Conservation (phyloP, 202 grass and related monocot genomes). For the Setaria viridis region DNA sequence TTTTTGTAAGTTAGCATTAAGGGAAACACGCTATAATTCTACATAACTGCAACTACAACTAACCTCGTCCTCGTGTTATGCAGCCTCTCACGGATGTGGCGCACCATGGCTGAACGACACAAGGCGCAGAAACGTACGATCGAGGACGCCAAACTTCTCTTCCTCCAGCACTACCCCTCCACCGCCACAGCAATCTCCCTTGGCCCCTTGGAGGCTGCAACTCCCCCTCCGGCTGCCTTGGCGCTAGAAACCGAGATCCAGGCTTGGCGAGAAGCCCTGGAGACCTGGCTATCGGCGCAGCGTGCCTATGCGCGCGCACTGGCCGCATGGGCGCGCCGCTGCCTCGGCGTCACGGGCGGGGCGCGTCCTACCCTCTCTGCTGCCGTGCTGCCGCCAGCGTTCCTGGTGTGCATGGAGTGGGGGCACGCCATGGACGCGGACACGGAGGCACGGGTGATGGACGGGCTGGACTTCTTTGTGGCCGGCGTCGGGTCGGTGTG, state of each 20-base stretch:
- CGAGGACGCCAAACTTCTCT: conserved; percentile 83
- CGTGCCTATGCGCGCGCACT: conserved; percentile 73
- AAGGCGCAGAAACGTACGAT: conserved; percentile 77
- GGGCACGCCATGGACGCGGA: conserved; percentile 58
- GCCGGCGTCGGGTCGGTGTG: conserved; percentile 86
- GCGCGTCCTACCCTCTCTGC: background rate
- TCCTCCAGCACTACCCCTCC: conserved; percentile 44
- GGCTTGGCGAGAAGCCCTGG: conserved; percentile 71
- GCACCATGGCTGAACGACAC: conserved; percentile 82
- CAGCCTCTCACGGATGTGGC: conserved; percentile 93
- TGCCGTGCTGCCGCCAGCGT: conserved; percentile 47
- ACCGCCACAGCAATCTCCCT: conserved; percentile 43
- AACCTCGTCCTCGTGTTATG: background rate
- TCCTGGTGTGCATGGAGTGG: conserved; percentile 73
- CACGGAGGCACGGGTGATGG: conserved; percentile 79
- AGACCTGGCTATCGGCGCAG: conserved; percentile 75
- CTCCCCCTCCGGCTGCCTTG: conserved; percentile 45
- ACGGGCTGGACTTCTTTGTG: conserved; percentile 91
- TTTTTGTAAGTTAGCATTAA: background rate
- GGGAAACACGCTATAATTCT: background rate
- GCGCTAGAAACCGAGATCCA: conserved; percentile 74
- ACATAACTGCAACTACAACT: background rate
- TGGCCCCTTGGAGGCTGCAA: conserved; percentile 13
- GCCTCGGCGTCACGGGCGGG: conserved; percentile 43
- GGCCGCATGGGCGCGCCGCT: conserved; percentile 72